Evolutionary conservation across 1,139 yeast species (phyloP).

Genomic region (Zygosaccharomyces sapae): DNA sequence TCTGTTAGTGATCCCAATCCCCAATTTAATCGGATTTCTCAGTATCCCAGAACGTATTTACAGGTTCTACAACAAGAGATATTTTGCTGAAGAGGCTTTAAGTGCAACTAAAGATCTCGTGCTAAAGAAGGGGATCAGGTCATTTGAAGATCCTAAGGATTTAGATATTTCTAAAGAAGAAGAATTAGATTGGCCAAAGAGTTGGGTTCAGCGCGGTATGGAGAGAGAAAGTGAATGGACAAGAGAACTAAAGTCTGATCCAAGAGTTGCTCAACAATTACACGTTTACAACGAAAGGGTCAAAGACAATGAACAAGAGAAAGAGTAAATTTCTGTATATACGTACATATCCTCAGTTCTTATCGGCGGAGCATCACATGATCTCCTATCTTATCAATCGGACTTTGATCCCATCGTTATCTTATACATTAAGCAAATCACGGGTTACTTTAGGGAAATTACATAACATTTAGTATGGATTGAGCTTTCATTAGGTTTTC

Average conservation of each 20-base stretch:
- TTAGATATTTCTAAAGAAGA: constrained; percentile 57
- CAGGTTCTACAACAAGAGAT: constrained; percentile 71
- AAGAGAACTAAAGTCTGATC: constrained; percentile 66
- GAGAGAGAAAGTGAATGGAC: constrained; percentile 85
- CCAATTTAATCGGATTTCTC: constrained; percentile 71
- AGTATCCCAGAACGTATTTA: constrained; percentile 72
- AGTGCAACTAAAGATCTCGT: constrained; percentile 58
- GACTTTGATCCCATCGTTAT: background rate
- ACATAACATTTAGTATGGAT: too few relatives aligned
- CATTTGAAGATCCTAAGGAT: constrained; percentile 52
- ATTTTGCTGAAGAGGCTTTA: constrained; percentile 68
- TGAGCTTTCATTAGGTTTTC: too few relatives aligned
- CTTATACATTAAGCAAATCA: background rate
- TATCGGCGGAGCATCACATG: background rate
- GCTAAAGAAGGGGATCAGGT: constrained; percentile 47
- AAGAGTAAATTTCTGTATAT: background rate
- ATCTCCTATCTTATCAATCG: background rate
- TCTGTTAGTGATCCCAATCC: constrained; percentile 65
- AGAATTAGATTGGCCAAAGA: constrained; percentile 85
- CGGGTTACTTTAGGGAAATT: too few relatives aligned
- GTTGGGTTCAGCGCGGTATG: constrained; percentile 72
- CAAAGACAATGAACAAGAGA: constrained; percentile 2
- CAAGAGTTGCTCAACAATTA: constrained; percentile 44
- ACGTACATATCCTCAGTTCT: background rate
- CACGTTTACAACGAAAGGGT: constrained; percentile 10